Conservation (phyloP, 176 grass and related monocot species). For the Tillandsia leiboldiana region DNA sequence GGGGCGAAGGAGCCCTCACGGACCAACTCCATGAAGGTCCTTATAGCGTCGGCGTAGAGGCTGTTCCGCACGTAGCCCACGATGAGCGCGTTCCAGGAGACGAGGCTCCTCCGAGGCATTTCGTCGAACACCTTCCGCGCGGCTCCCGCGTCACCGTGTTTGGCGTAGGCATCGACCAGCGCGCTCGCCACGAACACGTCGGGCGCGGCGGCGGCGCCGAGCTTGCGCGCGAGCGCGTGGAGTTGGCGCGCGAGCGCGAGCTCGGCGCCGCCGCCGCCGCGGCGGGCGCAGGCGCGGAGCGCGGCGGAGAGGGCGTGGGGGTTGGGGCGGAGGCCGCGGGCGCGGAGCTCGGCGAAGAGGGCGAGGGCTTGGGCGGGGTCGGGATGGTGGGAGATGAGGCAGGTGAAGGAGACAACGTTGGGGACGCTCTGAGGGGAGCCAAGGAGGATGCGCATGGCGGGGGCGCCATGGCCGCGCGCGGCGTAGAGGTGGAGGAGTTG, state of each 20-base stretch:
- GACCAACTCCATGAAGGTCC: slow-evolving; percentile 4
- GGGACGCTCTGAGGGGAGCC: neutral
- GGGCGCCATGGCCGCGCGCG: slow-evolving; percentile 15
- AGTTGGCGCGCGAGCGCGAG: slow-evolving; percentile 13
- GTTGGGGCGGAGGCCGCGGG: slow-evolving; percentile 4
- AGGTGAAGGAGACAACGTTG: slow-evolving; percentile 19
- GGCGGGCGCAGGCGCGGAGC: slow-evolving; percentile 24
- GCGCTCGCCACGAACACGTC: slow-evolving; percentile 34
- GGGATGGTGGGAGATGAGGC: slow-evolving; percentile 28
- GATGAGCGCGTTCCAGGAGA: slow-evolving; percentile 43
- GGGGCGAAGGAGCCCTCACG: slow-evolving; percentile 1
- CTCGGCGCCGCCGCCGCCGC: neutral
- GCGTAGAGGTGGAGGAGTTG: slow-evolving; percentile 52
- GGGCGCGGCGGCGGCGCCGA: slow-evolving; percentile 12
- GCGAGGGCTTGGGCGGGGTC: slow-evolving; percentile 24
- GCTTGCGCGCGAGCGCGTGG: slow-evolving; percentile 31
- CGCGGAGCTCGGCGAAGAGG: slow-evolving; percentile 27
- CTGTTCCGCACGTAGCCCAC: slow-evolving; percentile 31
- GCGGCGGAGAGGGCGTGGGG: slow-evolving; percentile 31
- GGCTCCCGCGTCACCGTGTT: slow-evolving; percentile 24
- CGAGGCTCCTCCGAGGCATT: slow-evolving; percentile 10
- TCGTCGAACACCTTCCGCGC: slow-evolving; percentile 17
- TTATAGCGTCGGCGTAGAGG: slow-evolving; percentile 12
- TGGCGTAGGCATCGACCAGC: slow-evolving; percentile 33
- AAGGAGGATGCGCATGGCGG: slow-evolving; percentile 19